Evolutionary conservation across 2,329 filamentous ascomycete genomes (phyloP), one percentile per base, ranked within the genome.

Genomic region (Apiospora arundinis): DNA sequence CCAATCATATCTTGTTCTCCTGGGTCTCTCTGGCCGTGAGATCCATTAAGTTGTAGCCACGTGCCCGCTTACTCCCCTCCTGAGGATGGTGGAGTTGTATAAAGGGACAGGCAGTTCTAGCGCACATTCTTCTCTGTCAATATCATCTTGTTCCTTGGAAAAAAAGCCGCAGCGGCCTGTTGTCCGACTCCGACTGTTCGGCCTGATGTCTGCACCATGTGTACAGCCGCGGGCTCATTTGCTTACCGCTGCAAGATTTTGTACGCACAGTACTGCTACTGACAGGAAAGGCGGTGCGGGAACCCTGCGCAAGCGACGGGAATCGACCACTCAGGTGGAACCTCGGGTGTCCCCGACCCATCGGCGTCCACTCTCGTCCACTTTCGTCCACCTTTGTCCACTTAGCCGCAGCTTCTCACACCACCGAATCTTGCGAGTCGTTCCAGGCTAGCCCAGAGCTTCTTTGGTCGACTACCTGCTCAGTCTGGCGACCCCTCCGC

Each of bases 1-100:
- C 76, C 76, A 77, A 77, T 77, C 73, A 76, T 70, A 76, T 70
- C 46, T 56, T 37, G 48, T 67, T 37, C 40, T 68, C 69, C 40
- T 56, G 71, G 68, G 72, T 70, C 71, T 16, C 52, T 37, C 63
- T 42, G 67, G 70, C 70, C 69, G 70, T 52, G 69, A 73, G 70
- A 69, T 67, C 75, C 74, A 75, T 74, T 70, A 67, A 72, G 68
- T 70, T 71, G 63, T 67, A 74, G 71, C 74, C 74, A 75, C 75
- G 75, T 77, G 73, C 74, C 70, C 71, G 70, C 69, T 70, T 37
- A 46, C 42, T 73, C 70, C 63, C 69, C 71, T 74, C 40, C 11
- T 46, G 52, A 69, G 67, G n/a, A 32, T 63, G 46, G 73, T 74
- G 73, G 75, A 73, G 65, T 70, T 73, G 56, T 68, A 69, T 75